These are phyloP conservation scores for Entomortierella lignicola DNA, from an alignment of 192 early-diverging fungal genomes.

Conservation along the genomic window DNA sequence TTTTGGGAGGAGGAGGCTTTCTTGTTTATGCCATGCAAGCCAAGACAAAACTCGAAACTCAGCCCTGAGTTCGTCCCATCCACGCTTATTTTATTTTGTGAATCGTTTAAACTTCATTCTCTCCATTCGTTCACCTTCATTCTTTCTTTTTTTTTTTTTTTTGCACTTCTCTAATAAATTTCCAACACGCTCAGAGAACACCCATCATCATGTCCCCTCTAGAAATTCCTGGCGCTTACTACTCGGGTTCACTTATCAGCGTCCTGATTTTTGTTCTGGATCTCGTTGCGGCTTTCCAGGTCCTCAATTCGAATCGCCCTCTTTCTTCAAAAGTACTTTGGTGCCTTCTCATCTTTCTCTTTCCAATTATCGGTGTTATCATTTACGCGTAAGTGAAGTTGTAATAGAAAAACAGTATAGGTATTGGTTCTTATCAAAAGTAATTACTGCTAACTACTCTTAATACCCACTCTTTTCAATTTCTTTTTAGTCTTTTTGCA, in stretches of 20 bases:
- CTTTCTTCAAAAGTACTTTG: constrained; percentile 39
- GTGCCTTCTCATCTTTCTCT: constrained; percentile 49
- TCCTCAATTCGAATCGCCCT: constrained; percentile 29
- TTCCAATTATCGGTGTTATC: constrained; percentile 33
- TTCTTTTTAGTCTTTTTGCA: constrained; percentile 4
- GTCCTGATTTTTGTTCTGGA: constrained; percentile 36
- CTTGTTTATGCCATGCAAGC: too few relatives aligned
- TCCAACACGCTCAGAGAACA: not conserved
- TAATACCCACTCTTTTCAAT: too few relatives aligned
- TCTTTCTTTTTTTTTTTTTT: not conserved
- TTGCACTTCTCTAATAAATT: not conserved
- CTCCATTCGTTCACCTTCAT: too few relatives aligned
- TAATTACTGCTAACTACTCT: not conserved
- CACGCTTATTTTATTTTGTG: too few relatives aligned
- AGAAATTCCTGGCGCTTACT: constrained; percentile 17
- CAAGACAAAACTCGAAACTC: too few relatives aligned
- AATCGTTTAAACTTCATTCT: too few relatives aligned
- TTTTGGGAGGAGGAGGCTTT: too few relatives aligned
- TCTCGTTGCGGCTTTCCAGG: constrained; percentile 36
- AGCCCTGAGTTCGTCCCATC: too few relatives aligned
- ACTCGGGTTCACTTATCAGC: constrained; percentile 35
- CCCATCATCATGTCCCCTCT: constrained; percentile 23
- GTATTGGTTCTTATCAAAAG: not conserved
- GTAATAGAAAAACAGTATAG: not conserved
- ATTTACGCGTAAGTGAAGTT: constrained; percentile 36